Percentiles rank a stretch among this genome's conserved stretches.
phyloP scores from a whole-genome alignment of 2,329 filamentous ascomycete species.

The Paecilomyces sp. region DNA sequence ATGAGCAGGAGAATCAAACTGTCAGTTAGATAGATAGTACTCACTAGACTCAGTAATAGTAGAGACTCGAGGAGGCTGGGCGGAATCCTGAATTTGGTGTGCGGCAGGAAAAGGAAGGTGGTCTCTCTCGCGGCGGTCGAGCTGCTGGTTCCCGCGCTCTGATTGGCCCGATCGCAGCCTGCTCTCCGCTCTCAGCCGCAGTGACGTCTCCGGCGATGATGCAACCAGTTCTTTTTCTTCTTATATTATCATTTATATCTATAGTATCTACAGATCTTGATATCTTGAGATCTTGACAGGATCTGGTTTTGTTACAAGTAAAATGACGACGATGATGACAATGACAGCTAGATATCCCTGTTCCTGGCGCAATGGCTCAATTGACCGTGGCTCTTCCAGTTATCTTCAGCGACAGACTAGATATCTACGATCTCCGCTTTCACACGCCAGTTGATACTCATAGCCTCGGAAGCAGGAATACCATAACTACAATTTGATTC shows the following conservation, averaged over 20 bases:
- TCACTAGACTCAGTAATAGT: not conserved
- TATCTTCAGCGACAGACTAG: too few relatives aligned
- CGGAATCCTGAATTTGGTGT: not conserved
- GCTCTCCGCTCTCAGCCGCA: constrained; percentile 4
- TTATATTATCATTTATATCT: too few relatives aligned
- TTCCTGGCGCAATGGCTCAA: not conserved
- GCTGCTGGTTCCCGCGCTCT: not conserved
- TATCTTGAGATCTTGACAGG: too few relatives aligned
- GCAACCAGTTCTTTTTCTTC: not conserved
- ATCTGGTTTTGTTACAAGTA: too few relatives aligned
- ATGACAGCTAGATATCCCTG: too few relatives aligned
- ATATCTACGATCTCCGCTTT: not conserved
- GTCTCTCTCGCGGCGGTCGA: not conserved
- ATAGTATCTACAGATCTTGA: too few relatives aligned
- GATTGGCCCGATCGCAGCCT: constrained; percentile 3
- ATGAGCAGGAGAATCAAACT: not conserved
- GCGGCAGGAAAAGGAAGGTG: constrained; percentile 2
- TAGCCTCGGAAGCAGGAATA: not conserved
- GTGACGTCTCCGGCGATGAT: constrained; percentile 8
- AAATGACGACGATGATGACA: too few relatives aligned
- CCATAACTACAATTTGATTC: too few relatives aligned
- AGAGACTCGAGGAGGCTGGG: not conserved
- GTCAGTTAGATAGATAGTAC: not conserved
- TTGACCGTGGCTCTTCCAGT: not conserved
- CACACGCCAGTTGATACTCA: not conserved